Conservation (phyloP, 116 monocot genomes). For the Iris pallida region DNA sequence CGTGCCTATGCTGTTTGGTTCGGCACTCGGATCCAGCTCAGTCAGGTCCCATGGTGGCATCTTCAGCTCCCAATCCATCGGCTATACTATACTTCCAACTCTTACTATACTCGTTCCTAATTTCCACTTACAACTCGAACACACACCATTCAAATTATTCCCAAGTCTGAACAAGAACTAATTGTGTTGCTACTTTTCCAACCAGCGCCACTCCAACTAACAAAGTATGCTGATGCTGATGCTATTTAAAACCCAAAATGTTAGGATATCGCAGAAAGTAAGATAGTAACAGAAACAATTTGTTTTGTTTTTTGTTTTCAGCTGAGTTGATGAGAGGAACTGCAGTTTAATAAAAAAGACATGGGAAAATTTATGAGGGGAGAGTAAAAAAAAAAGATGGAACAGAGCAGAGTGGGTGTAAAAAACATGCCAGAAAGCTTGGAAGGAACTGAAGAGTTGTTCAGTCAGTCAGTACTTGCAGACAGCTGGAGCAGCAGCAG, state of each 20-base stretch:
- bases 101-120: background rate
- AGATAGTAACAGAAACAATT: no score
- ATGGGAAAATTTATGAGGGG: background rate
- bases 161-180: no score
- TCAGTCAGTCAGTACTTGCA: background rate
- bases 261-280: no score
- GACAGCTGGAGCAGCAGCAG: background rate
- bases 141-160: no score
- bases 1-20: slow-evolving; percentile 8
- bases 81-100: background rate
- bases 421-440: background rate
- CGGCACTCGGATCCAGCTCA: slow-evolving; percentile 30
- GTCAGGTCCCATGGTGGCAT: slow-evolving; percentile 39
- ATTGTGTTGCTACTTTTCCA: no score
- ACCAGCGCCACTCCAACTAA: no score
- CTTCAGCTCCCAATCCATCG: slow-evolving; percentile 43
- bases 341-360: background rate
- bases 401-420: background rate
- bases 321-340: no score
- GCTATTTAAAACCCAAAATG: no score
- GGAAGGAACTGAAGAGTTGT: background rate
- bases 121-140: background rate
- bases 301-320: no score
- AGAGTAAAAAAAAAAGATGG: background rate
- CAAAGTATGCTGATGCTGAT: no score